phyloP scores from a whole-genome alignment of 2,329 filamentous ascomycete genomes.

The Venturia oleaginea region DNA sequence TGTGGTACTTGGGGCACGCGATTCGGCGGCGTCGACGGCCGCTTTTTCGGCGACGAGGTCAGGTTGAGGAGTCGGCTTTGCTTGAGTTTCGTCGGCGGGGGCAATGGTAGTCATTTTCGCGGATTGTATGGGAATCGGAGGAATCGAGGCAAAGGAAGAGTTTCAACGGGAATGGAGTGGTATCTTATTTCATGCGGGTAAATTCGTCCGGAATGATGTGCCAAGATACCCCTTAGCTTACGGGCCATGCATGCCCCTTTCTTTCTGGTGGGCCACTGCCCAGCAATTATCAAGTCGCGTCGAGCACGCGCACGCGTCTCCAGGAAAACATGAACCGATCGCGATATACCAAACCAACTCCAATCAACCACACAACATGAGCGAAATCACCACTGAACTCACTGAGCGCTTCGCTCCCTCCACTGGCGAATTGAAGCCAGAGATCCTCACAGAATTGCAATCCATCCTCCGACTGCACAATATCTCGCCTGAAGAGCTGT shows the following conservation, averaged over 20 bases:
- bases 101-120: not conserved
- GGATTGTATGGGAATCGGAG: not conserved
- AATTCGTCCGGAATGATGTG: not conserved
- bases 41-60: not conserved
- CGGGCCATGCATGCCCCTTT: no score
- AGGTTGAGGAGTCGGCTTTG: not conserved
- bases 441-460: constrained; percentile 71
- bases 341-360: not conserved
- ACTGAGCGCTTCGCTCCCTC: constrained; percentile 50
- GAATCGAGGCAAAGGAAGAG: not conserved
- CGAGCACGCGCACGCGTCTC: not conserved
- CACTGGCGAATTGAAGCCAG: constrained; percentile 52
- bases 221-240: not conserved
- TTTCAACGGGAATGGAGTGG: not conserved
- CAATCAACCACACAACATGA: constrained; percentile 30
- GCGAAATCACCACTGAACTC: constrained; percentile 43
- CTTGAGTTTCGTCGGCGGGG: not conserved
- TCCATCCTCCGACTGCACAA: constrained; percentile 81
- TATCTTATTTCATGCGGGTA: not conserved
- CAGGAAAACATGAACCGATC: not conserved
- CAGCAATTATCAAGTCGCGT: not conserved
- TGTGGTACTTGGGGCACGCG: not conserved
- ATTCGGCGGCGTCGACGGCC: not conserved
- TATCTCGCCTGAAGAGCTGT: constrained; percentile 75
- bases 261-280: no score